These are phyloP conservation scores for Paramecium octaurelia DNA, from an alignment of 73 alveolate genomes.

Conservation along the genomic window DNA sequence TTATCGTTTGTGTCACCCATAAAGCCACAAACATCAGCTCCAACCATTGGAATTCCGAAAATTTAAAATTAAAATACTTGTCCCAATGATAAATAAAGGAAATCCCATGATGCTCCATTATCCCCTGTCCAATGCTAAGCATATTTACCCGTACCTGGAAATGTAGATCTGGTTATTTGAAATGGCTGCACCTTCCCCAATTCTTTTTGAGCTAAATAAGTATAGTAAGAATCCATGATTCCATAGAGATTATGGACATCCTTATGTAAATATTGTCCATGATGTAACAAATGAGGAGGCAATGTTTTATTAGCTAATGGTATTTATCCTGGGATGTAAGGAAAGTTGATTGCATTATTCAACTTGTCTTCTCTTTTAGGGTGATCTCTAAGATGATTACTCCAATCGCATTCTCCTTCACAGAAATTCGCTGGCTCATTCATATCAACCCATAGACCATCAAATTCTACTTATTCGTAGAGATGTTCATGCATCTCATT, in stretches of 20 bases:
- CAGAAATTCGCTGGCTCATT: conserved; percentile 91
- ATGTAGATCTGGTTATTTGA: conserved; percentile 86
- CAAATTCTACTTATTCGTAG: conserved; percentile 71
- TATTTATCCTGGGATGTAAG: conserved; percentile 93
- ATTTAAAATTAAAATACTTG: conserved; percentile 72
- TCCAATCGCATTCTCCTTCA: conserved; percentile 74
- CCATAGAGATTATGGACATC: conserved; percentile 88
- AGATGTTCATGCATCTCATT: conserved; percentile 65
- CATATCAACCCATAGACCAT: conserved; percentile 98
- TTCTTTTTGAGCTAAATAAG: conserved; percentile 73
- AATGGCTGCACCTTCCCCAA: conserved; percentile 77
- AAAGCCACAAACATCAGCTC: conserved; percentile 98
- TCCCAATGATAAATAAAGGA: conserved; percentile 71
- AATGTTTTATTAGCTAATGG: conserved; percentile 72
- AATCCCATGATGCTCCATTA: conserved; percentile 83
- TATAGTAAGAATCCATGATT: conserved; percentile 76
- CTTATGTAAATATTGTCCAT: conserved; percentile 71
- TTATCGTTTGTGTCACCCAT: conserved; percentile 88
- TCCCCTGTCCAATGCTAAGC: conserved; percentile 98
- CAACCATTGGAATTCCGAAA: conserved; percentile 93
- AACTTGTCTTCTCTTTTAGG: not conserved
- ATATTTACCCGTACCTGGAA: conserved; percentile 95
- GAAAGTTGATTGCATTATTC: conserved; percentile 57
- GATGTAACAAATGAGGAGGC: conserved; percentile 69
- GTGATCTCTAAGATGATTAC: conserved; percentile 56